Conservation (phyloP, 106 monocot genomes). For the Acorus calamus region DNA sequence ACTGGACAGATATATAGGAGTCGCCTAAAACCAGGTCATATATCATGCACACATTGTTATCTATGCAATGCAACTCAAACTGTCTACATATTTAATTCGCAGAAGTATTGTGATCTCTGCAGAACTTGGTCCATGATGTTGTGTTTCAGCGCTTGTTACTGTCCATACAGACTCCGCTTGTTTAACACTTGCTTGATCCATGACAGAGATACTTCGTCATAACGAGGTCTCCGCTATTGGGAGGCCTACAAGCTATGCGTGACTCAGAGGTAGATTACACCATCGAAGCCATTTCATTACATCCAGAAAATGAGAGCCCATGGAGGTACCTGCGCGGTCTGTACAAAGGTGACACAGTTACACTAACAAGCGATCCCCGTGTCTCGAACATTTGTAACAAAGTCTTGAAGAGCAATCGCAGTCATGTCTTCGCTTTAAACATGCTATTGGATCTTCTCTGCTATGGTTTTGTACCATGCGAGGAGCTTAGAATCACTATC, state of each 20-base stretch:
- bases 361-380: conserved; percentile 32
- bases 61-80: no score
- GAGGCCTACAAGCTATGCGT: conserved; percentile 60
- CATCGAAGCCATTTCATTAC: conserved; percentile 43
- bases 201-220: conserved; percentile 84
- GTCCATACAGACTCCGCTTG: background rate
- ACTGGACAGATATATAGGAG: no score
- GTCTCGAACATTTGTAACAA: conserved; percentile 48
- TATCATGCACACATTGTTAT: no score
- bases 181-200: conserved; percentile 1
- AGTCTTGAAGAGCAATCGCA: conserved; percentile 35
- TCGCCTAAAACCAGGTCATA: no score
- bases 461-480: conserved; percentile 48
- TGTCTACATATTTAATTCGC: no score
- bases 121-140: no score
- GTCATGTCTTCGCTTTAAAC: conserved; percentile 45
- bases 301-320: conserved; percentile 90
- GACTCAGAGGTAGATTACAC: conserved; percentile 63
- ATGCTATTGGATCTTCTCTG: conserved; percentile 69
- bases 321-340: conserved; percentile 91
- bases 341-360: conserved; percentile 47
- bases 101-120: no score
- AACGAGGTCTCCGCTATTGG: conserved; percentile 69
- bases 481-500: conserved; percentile 34
- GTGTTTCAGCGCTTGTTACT: background rate